Evolutionary conservation across 2,329 filamentous ascomycete species (phyloP).

Genomic region (Fusarium goolgardi): DNA sequence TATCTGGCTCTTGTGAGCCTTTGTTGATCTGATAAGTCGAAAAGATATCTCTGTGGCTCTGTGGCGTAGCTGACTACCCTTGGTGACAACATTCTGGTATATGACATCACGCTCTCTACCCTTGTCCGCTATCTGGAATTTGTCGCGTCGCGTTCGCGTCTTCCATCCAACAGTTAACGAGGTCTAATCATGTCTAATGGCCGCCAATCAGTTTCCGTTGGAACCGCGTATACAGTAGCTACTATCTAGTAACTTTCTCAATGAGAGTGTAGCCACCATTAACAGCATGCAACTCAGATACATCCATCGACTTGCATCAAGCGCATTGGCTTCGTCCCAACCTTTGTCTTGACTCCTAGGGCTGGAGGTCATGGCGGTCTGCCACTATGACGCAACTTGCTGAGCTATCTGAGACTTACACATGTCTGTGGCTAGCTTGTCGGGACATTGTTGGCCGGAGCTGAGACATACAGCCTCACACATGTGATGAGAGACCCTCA

Average conservation of each 20-base stretch:
- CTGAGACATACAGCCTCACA: slow-evolving; percentile 6
- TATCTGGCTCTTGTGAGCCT: background rate
- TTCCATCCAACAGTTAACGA: rapidly evolving
- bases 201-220: background rate
- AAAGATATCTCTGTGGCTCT: background rate
- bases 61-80: no score
- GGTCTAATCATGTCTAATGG: background rate
- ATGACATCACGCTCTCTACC: background rate
- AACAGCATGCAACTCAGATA: no score
- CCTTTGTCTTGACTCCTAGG: background rate
- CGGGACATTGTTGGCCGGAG: background rate
- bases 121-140: no score
- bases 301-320: background rate
- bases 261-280: background rate
- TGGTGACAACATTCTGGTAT: background rate
- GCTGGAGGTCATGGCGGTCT: background rate
- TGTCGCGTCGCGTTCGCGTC: background rate
- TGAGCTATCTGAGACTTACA: background rate
- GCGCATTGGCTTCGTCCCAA: background rate
- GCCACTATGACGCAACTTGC: background rate
- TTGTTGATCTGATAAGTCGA: background rate
- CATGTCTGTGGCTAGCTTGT: background rate
- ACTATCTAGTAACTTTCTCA: background rate
- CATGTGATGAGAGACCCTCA: background rate
- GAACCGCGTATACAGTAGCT: no score